Percentiles rank a stretch among this genome's conserved stretches.
These are phyloP conservation scores for Ceratorhiza oryzae-sativae DNA, from an alignment of 1,284 basidiomycete genomes.

Conservation along the genomic window DNA sequence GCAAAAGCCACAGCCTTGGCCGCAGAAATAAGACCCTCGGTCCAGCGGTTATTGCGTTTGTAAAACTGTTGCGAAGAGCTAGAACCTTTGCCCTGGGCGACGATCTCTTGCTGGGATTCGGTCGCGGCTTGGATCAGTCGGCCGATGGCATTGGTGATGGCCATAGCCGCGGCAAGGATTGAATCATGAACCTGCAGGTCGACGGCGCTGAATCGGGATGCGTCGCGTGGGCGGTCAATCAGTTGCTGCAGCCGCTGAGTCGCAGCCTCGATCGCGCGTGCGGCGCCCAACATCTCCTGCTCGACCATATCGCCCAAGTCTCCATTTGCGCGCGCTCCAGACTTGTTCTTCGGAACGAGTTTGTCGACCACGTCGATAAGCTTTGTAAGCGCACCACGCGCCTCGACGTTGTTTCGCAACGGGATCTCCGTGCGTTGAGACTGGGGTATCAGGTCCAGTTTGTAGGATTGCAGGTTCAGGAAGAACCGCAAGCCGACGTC, in stretches of 20 bases:
- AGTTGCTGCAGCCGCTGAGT: constrained; percentile 89
- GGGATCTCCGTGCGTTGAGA: constrained; percentile 85
- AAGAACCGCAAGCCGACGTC: constrained; percentile 92
- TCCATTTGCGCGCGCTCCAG: constrained; percentile 79
- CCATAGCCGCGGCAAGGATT: constrained; percentile 91
- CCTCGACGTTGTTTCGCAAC: constrained; percentile 88
- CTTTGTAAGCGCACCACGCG: constrained; percentile 79
- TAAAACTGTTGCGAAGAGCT: constrained; percentile 96
- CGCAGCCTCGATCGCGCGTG: constrained; percentile 91
- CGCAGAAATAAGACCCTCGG: constrained; percentile 97
- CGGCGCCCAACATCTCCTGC: constrained; percentile 94
- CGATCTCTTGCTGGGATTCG: constrained; percentile 98
- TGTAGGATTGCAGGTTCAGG: constrained; percentile 95
- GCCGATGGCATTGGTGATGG: constrained; percentile 94
- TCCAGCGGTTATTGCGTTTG: constrained; percentile 99
- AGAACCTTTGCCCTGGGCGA: constrained; percentile 91
- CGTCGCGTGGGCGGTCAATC: constrained; percentile 87
- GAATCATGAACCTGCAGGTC: constrained; percentile 98
- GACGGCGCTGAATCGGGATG: constrained; percentile 82
- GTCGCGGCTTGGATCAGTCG: constrained; percentile 96
- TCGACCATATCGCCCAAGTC: constrained; percentile 97
- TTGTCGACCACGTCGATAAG: constrained; percentile 88
- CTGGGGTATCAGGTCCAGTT: constrained; percentile 77
- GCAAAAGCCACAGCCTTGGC: constrained; percentile 98
- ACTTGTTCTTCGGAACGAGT: constrained; percentile 86